Evolutionary conservation across 1,284 basidiomycete species (phyloP).

Genomic region (Ustilago xerochloae): DNA sequence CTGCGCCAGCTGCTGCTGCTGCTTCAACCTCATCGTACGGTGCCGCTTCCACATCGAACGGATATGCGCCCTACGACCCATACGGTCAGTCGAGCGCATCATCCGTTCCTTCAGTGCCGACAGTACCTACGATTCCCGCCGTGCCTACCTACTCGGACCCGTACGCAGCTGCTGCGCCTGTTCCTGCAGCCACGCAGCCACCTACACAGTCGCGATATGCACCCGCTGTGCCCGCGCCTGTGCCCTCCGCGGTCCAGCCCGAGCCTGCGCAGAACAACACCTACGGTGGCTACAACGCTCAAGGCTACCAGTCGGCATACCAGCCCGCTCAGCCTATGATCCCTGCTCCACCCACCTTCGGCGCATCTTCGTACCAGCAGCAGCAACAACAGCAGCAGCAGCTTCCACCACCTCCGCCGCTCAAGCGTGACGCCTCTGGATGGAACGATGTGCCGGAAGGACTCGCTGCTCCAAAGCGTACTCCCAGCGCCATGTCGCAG

Average conservation of each 20-base stretch:
- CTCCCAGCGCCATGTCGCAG: slow-evolving; percentile 55
- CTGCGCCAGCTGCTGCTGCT: slow-evolving; percentile 8
- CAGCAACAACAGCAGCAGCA: slow-evolving; percentile 39
- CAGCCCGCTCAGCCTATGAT: slow-evolving; percentile 56
- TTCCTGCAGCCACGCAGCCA: slow-evolving; percentile 65
- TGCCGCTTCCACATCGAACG: slow-evolving; percentile 37
- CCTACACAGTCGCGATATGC: slow-evolving; percentile 67
- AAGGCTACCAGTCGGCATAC: slow-evolving; percentile 68
- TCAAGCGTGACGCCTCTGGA: slow-evolving; percentile 77
- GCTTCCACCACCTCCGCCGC: slow-evolving; percentile 69
- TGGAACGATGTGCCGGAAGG: slow-evolving; percentile 88
- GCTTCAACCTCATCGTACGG: slow-evolving; percentile 27
- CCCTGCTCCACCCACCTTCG: slow-evolving; percentile 69
- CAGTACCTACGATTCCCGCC: slow-evolving; percentile 34
- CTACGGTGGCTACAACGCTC: slow-evolving; percentile 34
- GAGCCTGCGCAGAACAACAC: slow-evolving; percentile 29
- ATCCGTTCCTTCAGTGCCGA: slow-evolving; percentile 32
- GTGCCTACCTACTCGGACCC: slow-evolving; percentile 36
- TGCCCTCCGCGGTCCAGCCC: slow-evolving; percentile 25
- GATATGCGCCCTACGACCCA: slow-evolving; percentile 39
- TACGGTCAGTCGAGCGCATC: slow-evolving; percentile 21
- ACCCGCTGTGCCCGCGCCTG: slow-evolving; percentile 69
- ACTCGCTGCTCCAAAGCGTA: slow-evolving; percentile 62
- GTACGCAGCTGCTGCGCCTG: slow-evolving; percentile 62
- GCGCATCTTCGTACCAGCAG: slow-evolving; percentile 39